Evolutionary conservation across 441 rosid species (phyloP), one percentile per base, ranked within the genome.

Genomic region (Heliophila coronopifolia): DNA sequence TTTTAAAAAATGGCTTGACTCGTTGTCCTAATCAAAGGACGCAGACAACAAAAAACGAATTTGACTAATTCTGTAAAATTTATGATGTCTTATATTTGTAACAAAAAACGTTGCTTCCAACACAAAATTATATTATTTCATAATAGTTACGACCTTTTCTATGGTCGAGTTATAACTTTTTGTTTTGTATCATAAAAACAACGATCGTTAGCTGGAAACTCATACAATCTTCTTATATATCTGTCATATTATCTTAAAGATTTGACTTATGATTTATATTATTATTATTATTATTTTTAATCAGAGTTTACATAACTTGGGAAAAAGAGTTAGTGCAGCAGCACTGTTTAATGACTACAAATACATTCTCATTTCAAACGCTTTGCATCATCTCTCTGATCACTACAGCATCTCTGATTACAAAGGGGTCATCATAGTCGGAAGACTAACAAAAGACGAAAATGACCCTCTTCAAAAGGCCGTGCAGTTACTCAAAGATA

Each of bases 401-500:
- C 26, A 23, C 35, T 3, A n/a, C n/a, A n/a, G n/a, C n/a, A n/a
- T 1, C 20, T 54, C 30, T 39, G 31, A 30, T 27, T 22, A 9
- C 13, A 39, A 9, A 43, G 32, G 6, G n/a, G n/a, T n/a, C n/a
- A n/a, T 17, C 36, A 9, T 31, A 39, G 41, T 4, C 35, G 15
- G 34, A 1, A 19, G 15, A 12, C 1, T 2, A 11, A 2, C 1
- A 6, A 9, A 28, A 51, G 55, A 38, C 49, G 45, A 46, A 25
- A 26, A 77, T 71, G 82, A 34, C 50, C 22, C 4, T 66, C 2
- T 19, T 60, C 50, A 70, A 33, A 38, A 73, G 50, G 32, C 59
- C 68, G 0, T 45, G 43, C 24, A 69, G 27, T 0, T 90, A 90
- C 78, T 47, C 87, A 19, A 82, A 75, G 73, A 12, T 86, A 27